These are phyloP conservation scores for Bjerkandera adusta DNA, from an alignment of 1,284 basidiomycete species.

Conservation along the genomic window DNA sequence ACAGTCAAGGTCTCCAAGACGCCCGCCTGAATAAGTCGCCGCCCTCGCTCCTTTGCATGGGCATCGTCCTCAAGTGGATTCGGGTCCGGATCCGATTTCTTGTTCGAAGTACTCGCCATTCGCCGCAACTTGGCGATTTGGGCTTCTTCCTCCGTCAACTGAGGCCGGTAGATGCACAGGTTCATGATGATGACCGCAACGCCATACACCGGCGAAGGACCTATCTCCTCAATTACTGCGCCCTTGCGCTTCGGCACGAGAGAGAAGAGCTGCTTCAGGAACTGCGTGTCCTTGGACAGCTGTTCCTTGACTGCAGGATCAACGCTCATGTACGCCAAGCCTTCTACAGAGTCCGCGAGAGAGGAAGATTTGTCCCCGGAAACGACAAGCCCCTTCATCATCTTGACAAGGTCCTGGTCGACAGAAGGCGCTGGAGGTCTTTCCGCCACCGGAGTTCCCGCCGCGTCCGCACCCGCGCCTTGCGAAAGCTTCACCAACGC, in stretches of 20 bases:
- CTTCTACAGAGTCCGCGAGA: constrained; percentile 72
- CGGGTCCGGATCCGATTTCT: constrained; percentile 28
- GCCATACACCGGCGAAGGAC: constrained; percentile 66
- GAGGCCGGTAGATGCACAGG: constrained; percentile 67
- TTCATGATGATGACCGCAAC: constrained; percentile 74
- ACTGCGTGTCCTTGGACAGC: constrained; percentile 51
- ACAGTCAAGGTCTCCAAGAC: constrained; percentile 62
- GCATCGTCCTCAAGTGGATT: constrained; percentile 55
- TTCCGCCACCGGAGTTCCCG: constrained; percentile 31
- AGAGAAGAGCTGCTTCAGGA: constrained; percentile 63
- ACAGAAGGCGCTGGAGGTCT: constrained; percentile 29
- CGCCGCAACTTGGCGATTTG: constrained; percentile 75
- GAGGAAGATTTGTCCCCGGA: constrained; percentile 33
- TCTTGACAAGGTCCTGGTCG: constrained; percentile 48
- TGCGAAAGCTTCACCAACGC: constrained; percentile 77
- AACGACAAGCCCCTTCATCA: constrained; percentile 59
- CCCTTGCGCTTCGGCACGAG: constrained; percentile 51
- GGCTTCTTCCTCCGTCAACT: constrained; percentile 73
- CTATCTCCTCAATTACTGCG: constrained; percentile 27
- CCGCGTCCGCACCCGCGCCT: constrained; percentile 48
- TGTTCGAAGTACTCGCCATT: constrained; percentile 57
- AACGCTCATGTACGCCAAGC: constrained; percentile 76
- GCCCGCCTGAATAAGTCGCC: constrained; percentile 56
- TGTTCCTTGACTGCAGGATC: constrained; percentile 65
- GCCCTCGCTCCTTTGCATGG: constrained; percentile 60